Conservation (phyloP, 345 rosid species). For the Salix viminalis region DNA sequence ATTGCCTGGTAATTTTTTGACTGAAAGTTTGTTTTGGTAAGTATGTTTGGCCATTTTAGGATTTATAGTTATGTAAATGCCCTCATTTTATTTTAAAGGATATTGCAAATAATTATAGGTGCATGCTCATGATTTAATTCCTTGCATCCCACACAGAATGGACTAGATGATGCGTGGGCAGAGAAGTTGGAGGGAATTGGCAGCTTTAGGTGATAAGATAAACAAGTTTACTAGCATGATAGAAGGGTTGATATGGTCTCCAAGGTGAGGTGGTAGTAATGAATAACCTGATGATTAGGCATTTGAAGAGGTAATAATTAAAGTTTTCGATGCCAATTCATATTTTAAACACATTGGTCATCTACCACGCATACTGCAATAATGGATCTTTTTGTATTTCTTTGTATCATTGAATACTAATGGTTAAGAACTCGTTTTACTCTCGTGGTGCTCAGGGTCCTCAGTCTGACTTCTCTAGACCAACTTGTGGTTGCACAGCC, state of each 20-base stretch:
- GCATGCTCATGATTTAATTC: not conserved
- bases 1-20: too few species aligned
- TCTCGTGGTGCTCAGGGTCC: constrained; percentile 56
- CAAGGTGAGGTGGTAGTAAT: constrained; percentile 48
- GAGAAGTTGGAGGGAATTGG: constrained; percentile 91
- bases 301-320: constrained; percentile 41
- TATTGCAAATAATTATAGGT: not conserved
- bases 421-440: not conserved
- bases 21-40: too few species aligned
- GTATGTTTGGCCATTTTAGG: too few species aligned
- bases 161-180: constrained; percentile 99
- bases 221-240: constrained; percentile 86
- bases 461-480: constrained; percentile 92
- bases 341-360: not conserved
- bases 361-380: not conserved
- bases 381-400: not conserved
- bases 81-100: not conserved
- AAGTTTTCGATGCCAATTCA: too few species aligned
- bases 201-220: constrained; percentile 75
- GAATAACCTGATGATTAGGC: constrained; percentile 29
- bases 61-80: constrained; percentile 27
- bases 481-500: constrained; percentile 78
- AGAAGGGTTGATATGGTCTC: constrained; percentile 95
- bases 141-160: constrained; percentile 48
- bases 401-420: not conserved